Conservation (phyloP, 179 eudicot species). For the Silene noctiflora region DNA sequence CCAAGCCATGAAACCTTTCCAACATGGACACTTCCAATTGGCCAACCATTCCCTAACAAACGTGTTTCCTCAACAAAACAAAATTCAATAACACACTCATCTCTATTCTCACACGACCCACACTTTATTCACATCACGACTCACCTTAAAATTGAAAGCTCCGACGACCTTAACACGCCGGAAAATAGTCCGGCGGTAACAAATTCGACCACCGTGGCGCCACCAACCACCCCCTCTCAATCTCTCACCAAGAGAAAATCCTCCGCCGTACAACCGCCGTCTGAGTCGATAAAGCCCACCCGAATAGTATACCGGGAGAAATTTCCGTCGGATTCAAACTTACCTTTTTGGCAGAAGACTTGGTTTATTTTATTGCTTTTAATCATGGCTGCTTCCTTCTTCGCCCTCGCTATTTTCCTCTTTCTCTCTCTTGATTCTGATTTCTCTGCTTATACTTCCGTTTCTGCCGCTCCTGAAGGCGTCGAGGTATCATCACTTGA, state of each 20-base stretch:
- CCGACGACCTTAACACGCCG: constrained; percentile 19
- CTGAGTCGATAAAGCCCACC: constrained; percentile 6
- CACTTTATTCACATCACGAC: background rate
- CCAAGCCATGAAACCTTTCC: background rate
- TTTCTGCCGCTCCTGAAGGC: constrained; percentile 50
- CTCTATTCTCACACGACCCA: background rate
- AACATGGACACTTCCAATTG: constrained; percentile 22
- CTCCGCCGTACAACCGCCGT: background rate
- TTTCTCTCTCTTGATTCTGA: constrained; percentile 71
- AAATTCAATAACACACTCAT: background rate
- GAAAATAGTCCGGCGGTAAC: constrained; percentile 20
- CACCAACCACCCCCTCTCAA: constrained; percentile 20
- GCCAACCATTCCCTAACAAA: background rate
- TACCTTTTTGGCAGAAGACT: constrained; percentile 69
- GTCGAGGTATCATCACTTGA: constrained; percentile 42
- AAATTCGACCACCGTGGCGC: constrained; percentile 32
- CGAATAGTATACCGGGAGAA: constrained; percentile 29
- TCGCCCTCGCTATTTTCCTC: constrained; percentile 60
- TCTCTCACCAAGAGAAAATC: constrained; percentile 32
- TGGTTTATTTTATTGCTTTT: constrained; percentile 67
- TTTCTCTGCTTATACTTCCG: constrained; percentile 38
- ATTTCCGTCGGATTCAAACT: constrained; percentile 25
- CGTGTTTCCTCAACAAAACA: constrained; percentile 22
- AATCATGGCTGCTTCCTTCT: constrained; percentile 64
- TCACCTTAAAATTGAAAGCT: background rate